Conservation (phyloP, 2,329 filamentous ascomycete genomes). For the Chaetothyriales sp. region DNA sequence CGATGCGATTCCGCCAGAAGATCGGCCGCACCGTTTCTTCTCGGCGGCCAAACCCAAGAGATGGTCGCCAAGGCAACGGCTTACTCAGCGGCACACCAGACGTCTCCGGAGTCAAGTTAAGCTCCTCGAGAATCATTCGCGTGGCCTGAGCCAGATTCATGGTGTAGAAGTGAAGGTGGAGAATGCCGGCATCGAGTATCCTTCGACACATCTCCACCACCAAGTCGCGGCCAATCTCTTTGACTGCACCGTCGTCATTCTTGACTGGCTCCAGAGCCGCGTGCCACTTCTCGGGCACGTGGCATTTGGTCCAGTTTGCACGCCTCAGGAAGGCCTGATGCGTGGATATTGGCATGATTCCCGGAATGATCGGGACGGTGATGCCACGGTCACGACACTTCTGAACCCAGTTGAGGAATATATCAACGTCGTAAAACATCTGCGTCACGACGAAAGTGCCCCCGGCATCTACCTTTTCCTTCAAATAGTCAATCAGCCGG, state of each 20-base stretch:
- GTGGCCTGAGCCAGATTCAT: slow-evolving; percentile 97
- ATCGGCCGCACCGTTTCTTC: slow-evolving; percentile 94
- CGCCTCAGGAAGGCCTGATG: slow-evolving; percentile 84
- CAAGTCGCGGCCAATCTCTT: slow-evolving; percentile 74
- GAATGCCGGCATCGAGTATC: slow-evolving; percentile 67
- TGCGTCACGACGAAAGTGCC: slow-evolving; percentile 92
- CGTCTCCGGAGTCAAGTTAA: slow-evolving; percentile 64
- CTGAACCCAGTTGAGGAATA: slow-evolving; percentile 80
- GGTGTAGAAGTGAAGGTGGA: slow-evolving; percentile 93
- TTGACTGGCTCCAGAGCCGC: slow-evolving; percentile 79
- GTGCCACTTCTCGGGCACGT: slow-evolving; percentile 68
- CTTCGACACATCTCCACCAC: slow-evolving; percentile 83
- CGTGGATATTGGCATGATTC: slow-evolving; percentile 89
- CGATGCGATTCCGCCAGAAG: slow-evolving; percentile 96
- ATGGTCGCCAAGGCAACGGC: slow-evolving; percentile 91
- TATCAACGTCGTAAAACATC: slow-evolving; percentile 98
- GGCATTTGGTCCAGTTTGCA: slow-evolving; percentile 81
- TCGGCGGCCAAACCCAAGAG: slow-evolving; percentile 72
- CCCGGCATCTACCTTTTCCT: slow-evolving; percentile 92
- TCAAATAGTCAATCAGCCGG: slow-evolving; percentile 73
- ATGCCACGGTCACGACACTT: slow-evolving; percentile 80
- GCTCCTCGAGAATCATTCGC: slow-evolving; percentile 82
- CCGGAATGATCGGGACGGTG: slow-evolving; percentile 66
- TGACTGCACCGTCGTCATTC: slow-evolving; percentile 87
- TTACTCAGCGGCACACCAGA: slow-evolving; percentile 64